Evolutionary conservation across 768 basidiomycete genomes (phyloP), one percentile per base, ranked within the genome.

Genomic region (Suillus decipiens): DNA sequence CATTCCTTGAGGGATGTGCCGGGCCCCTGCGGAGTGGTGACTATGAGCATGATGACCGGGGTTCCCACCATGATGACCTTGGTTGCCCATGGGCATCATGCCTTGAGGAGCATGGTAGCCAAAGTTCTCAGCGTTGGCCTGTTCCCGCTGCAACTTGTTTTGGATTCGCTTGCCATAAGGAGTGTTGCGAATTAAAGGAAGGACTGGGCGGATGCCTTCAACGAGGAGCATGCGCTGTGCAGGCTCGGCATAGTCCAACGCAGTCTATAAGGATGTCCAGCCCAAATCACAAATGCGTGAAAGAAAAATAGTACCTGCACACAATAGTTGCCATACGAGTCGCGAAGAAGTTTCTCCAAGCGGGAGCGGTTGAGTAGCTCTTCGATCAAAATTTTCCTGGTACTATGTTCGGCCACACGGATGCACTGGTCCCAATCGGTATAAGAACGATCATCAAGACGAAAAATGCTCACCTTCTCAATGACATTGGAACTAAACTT

Each of bases 401-500:
- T 95, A 73, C 78, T 92, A 64, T 95, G 94, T 77, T 99, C 97
- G 59, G 96, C 96, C 60, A 99, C 97, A 47, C 97, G 95, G 72
- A 99, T 76, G 68, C 87, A 89, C 87, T 89, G 51, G 15, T n/a
- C 19, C 19, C 51, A 53, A 5, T 53, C 11, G 19, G 24, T 39
- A 41, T 57, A 39, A 57, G 24, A 28, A 64, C 55, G 59, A 10
- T 6, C 53, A 34, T 61, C 14, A 43, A 62, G 8, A 54, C 39
- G 33, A 12, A 62, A 53, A 48, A 34, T 1, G 64, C 77, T 11
- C 43, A 90, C 92, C 84, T 97, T 97, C 79, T 97, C 96, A 66
- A 97, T 96, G 64, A 99, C 97, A 75, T 99, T 99, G 65, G 96
- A 98, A 66, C 95, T 96, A 79, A 99, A 99, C 79, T 99, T 99